phyloP scores from a whole-genome alignment of 73 alveolate genomes.

The Stentor coeruleus region DNA sequence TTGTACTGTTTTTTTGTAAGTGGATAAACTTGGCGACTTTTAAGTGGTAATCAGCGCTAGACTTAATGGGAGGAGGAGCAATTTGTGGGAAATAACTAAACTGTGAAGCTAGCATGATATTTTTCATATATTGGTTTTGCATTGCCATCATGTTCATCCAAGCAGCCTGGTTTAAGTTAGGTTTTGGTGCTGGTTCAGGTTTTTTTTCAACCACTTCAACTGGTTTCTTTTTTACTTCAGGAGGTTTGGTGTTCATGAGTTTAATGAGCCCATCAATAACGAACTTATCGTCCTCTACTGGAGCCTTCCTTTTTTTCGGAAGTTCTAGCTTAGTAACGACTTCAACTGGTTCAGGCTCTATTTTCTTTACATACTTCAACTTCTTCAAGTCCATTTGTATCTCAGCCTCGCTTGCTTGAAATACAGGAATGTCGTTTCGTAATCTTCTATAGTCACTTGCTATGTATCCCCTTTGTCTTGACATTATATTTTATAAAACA shows the following conservation, averaged over 20 bases:
- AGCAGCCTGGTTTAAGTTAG: background rate
- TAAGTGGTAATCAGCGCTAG: background rate
- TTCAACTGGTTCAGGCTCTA: background rate
- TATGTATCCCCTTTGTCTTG: background rate
- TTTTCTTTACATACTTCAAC: background rate
- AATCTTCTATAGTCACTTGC: background rate
- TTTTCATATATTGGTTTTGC: background rate
- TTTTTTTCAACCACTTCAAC: background rate
- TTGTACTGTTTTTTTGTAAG: background rate
- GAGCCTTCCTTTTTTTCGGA: background rate
- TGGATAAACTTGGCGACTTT: background rate
- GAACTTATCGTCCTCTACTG: background rate
- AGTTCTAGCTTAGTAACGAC: background rate
- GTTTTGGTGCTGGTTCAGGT: background rate
- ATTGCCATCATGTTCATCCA: background rate
- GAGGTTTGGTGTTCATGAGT: background rate
- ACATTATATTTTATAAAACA: no score
- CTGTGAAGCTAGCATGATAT: background rate
- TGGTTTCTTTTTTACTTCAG: background rate
- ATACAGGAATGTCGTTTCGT: background rate
- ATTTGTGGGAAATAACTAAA: background rate
- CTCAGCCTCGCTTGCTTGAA: background rate
- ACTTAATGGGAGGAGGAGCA: background rate
- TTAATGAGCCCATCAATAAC: background rate
- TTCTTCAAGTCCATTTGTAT: background rate